phyloP scores from a whole-genome alignment of 768 basidiomycete species.

The Leucocoprinus leucothites region DNA sequence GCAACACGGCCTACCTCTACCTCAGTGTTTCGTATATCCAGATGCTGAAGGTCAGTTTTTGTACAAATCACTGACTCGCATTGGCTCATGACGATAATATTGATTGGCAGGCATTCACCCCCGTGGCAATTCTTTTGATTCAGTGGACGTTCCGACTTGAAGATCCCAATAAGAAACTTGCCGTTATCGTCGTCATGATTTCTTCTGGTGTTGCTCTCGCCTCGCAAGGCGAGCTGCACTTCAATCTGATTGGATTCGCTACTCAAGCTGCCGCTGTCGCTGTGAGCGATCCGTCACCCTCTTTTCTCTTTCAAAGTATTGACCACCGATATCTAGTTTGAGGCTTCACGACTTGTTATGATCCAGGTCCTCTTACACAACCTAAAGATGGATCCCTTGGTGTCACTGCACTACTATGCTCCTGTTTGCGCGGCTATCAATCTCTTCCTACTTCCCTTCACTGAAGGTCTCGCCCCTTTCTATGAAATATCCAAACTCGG shows the following conservation, averaged over 20 bases:
- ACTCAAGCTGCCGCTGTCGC: conserved; percentile 84
- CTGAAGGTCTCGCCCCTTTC: conserved; percentile 89
- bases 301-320: not conserved
- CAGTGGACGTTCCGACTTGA: conserved; percentile 89
- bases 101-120: conserved; percentile 76
- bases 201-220: conserved; percentile 87
- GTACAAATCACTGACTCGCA: no score
- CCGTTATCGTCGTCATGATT: conserved; percentile 86
- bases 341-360: conserved; percentile 92
- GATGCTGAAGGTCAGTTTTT: conserved; percentile 76
- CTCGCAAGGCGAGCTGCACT: conserved; percentile 84
- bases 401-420: conserved; percentile 94
- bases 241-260: conserved; percentile 84
- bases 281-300: conserved; percentile 41
- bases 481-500: conserved; percentile 64
- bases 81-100: not conserved
- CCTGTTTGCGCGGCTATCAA: conserved; percentile 94
- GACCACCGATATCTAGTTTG: conserved; percentile 56
- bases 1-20: conserved; percentile 91
- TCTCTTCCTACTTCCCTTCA: conserved; percentile 81
- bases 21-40: conserved; percentile 94
- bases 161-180: conserved; percentile 80
- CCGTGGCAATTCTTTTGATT: conserved; percentile 89
- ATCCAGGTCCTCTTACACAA: conserved; percentile 94
- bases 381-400: conserved; percentile 96